Conservation (phyloP, 2,329 filamentous ascomycete species). For the Myriosclerotinia duriaeana region DNA sequence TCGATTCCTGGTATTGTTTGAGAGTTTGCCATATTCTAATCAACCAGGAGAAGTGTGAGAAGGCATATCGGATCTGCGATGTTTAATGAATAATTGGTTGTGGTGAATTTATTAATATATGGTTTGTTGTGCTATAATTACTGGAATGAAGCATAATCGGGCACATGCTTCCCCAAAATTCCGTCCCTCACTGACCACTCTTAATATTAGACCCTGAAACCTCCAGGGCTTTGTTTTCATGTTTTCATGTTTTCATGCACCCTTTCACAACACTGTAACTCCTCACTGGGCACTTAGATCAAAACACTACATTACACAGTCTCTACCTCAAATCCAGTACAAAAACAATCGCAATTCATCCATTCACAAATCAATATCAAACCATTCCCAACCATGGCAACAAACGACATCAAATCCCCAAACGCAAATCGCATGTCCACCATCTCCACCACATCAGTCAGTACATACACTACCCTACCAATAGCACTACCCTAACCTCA, state of each 20-base stretch:
- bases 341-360: neutral
- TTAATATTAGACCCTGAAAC: neutral
- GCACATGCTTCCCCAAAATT: constrained; percentile 1
- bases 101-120: neutral
- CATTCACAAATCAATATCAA: neutral
- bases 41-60: constrained; percentile 6
- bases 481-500: constrained; percentile 11
- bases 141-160: constrained; percentile 2
- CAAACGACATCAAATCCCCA: constrained; percentile 28
- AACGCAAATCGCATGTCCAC: constrained; percentile 29
- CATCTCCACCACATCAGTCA: constrained; percentile 30
- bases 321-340: neutral
- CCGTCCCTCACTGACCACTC: constrained; percentile 13
- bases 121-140: neutral
- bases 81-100: neutral
- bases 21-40: constrained; percentile 11
- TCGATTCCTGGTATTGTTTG: neutral
- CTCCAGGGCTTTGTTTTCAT: constrained; percentile 1
- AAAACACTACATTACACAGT: constrained; percentile 1
- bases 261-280: neutral
- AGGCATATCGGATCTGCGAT: constrained; percentile 3
- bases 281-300: neutral
- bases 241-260: constrained; percentile 9
- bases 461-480: constrained; percentile 9
- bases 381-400: constrained; percentile 23